Evolutionary conservation across 1,284 basidiomycete species (phyloP), one percentile per base, ranked within the genome.

Genomic region (Wolfiporia cocos): DNA sequence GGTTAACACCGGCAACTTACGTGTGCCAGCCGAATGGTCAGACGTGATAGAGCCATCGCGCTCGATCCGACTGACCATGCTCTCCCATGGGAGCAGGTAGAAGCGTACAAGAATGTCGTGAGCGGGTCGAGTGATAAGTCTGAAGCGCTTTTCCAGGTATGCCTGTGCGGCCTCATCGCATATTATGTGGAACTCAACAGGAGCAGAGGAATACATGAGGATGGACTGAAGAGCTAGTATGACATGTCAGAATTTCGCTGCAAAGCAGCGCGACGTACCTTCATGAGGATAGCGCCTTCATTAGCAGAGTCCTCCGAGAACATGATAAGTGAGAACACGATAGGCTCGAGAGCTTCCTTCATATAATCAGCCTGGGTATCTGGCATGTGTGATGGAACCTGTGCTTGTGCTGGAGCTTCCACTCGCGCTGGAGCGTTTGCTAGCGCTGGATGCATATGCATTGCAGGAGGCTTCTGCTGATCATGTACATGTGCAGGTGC

Each of bases 131-230:
- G 52, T 59, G 22, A 74, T 51, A 23, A 71, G 62, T 5, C 52
- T 38, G 17, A 73, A 42, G 4, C 70, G 61, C 5, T 47, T 48
- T 42, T 67, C 62, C 5, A 73, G 53, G 41, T 64, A 62, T 4
- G 50, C 37, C 43, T 68, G 63, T 1, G 70, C 69, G 6, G 38
- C 49, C 21, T 68, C 62, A 46, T 73, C 70, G 46, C 70, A 73
- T 17, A 73, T 63, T 42, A 73, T 68, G 49, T 74, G 71, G 42
- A 73, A 65, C n/a, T 71, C 63, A 12, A 66, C 55, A 14, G 71
- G 68, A 28, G 57, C 58, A 17, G 64, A 64, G 34, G 57, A 65
- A 47, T 74, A 71, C 53, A 74, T 63, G 7, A 74, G 49, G 37
- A 70, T 68, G 21, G 70, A 68, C 70, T 74, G 48, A 23, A 30